Evolutionary conservation across 1,284 basidiomycete species (phyloP).

Genomic region (Fomitopsis pinicola): DNA sequence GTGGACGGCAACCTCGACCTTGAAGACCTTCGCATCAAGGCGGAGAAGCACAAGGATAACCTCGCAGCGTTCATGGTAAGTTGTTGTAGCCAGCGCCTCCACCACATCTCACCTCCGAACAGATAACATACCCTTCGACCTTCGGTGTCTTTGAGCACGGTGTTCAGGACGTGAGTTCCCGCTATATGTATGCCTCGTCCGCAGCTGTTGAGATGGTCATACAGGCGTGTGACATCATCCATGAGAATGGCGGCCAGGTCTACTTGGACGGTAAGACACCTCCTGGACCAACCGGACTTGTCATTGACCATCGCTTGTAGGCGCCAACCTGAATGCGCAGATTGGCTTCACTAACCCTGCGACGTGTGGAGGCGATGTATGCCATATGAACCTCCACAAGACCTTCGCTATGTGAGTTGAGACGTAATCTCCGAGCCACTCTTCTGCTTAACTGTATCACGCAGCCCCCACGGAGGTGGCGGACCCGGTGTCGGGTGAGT

Average conservation of each 20-base stretch:
- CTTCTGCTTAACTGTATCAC: slow-evolving; percentile 10
- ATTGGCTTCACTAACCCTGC: slow-evolving; percentile 96
- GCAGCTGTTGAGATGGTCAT: not conserved
- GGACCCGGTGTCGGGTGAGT: slow-evolving; percentile 88
- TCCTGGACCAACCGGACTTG: not conserved
- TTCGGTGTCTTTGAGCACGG: slow-evolving; percentile 97
- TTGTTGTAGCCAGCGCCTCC: not conserved
- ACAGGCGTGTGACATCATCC: slow-evolving; percentile 89
- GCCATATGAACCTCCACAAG: slow-evolving; percentile 98
- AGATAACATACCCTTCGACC: slow-evolving; percentile 94
- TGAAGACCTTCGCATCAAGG: slow-evolving; percentile 82
- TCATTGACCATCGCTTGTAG: slow-evolving; percentile 24
- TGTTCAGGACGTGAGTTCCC: slow-evolving; percentile 62
- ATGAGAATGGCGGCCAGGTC: slow-evolving; percentile 94
- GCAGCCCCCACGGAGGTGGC: slow-evolving; percentile 92
- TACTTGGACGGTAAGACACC: slow-evolving; percentile 77
- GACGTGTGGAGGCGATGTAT: slow-evolving; percentile 94
- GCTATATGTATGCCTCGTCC: not conserved
- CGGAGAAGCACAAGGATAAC: slow-evolving; percentile 86
- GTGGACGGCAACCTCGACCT: slow-evolving; percentile 88
- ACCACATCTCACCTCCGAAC: not conserved
- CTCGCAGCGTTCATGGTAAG: slow-evolving; percentile 95
- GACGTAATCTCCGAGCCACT: slow-evolving; percentile 6
- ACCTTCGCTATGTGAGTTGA: slow-evolving; percentile 81
- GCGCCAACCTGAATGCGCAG: slow-evolving; percentile 94